Evolutionary conservation across 1,139 yeast species (phyloP).

Genomic region (Kluyveromyces sp.): DNA sequence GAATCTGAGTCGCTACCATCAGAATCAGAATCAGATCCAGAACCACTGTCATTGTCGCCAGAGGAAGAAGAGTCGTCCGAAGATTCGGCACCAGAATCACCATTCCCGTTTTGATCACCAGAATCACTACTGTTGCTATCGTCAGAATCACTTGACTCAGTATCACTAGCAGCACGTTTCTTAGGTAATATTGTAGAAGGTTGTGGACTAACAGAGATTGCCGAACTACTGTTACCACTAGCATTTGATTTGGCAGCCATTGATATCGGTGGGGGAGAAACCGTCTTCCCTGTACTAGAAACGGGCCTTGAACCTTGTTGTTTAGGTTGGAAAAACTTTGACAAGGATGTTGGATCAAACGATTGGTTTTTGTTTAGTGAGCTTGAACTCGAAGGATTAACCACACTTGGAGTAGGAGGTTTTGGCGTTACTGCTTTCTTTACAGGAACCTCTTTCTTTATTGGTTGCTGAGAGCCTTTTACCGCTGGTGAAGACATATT

Average conservation of each 20-base stretch:
- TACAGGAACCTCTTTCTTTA: constrained; percentile 6
- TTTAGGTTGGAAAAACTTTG: constrained; percentile 31
- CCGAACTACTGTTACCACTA: not conserved
- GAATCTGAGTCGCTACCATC: constrained; percentile 9
- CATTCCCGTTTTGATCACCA: constrained; percentile 8
- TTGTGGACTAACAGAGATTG: not conserved
- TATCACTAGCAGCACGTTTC: constrained; percentile 11
- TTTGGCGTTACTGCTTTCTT: constrained; percentile 5
- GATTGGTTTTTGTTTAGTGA: constrained; percentile 10
- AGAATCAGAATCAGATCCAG: constrained; percentile 8
- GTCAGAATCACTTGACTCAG: constrained; percentile 14
- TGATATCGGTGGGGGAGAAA: constrained; percentile 6
- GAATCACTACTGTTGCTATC: constrained; percentile 9
- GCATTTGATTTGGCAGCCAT: constrained; percentile 1
- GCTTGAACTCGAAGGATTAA: constrained; percentile 4
- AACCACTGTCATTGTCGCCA: constrained; percentile 6
- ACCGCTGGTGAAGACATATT: constrained; percentile 22
- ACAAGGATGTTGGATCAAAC: constrained; percentile 30
- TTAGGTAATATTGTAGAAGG: constrained; percentile 6
- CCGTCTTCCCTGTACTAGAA: constrained; percentile 6
- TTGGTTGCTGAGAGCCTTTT: constrained; percentile 8
- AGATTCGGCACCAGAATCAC: constrained; percentile 6
- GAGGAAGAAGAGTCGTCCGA: constrained; percentile 6
- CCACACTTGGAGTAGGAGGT: constrained; percentile 9
- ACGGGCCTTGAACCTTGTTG: constrained; percentile 17